Evolutionary conservation across 768 basidiomycete genomes (phyloP).

Genomic region (Boletellus emodensis): DNA sequence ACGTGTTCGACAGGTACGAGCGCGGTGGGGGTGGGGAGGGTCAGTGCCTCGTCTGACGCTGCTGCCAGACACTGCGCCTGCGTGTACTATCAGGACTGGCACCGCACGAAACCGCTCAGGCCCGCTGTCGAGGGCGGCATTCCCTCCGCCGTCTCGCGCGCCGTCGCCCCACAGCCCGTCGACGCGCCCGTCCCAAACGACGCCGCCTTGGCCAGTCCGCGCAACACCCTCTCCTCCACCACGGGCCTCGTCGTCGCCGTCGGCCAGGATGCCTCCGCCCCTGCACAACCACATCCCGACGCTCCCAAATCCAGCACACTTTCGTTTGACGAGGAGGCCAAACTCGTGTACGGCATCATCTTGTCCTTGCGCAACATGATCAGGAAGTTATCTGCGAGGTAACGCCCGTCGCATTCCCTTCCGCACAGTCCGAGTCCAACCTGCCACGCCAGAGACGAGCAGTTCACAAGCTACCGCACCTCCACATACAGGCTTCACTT

Average conservation of each 20-base stretch:
- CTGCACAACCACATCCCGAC: slow-evolving; percentile 7
- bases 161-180: slow-evolving; percentile 41
- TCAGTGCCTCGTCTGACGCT: not conserved
- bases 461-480: slow-evolving; percentile 87
- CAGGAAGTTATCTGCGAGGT: slow-evolving; percentile 86
- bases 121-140: slow-evolving; percentile 70
- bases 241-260: slow-evolving; percentile 69
- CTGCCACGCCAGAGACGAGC: slow-evolving; percentile 66
- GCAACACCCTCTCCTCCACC: slow-evolving; percentile 60
- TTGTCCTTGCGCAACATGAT: slow-evolving; percentile 91
- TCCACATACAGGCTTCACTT: slow-evolving; percentile 91
- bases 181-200: slow-evolving; percentile 32
- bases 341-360: slow-evolving; percentile 94
- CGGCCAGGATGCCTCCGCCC: slow-evolving; percentile 40
- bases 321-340: slow-evolving; percentile 95
- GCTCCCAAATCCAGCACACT: slow-evolving; percentile 47
- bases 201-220: slow-evolving; percentile 51
- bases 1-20: slow-evolving; percentile 81
- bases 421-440: not conserved
- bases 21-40: no score
- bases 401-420: slow-evolving; percentile 4
- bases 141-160: slow-evolving; percentile 75
- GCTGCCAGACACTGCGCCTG: slow-evolving; percentile 76
- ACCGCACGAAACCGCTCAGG: slow-evolving; percentile 70
- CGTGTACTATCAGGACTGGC: slow-evolving; percentile 96